These are phyloP conservation scores for Sclerotinia borealis DNA, from an alignment of 2,329 filamentous ascomycete species.

Conservation along the genomic window DNA sequence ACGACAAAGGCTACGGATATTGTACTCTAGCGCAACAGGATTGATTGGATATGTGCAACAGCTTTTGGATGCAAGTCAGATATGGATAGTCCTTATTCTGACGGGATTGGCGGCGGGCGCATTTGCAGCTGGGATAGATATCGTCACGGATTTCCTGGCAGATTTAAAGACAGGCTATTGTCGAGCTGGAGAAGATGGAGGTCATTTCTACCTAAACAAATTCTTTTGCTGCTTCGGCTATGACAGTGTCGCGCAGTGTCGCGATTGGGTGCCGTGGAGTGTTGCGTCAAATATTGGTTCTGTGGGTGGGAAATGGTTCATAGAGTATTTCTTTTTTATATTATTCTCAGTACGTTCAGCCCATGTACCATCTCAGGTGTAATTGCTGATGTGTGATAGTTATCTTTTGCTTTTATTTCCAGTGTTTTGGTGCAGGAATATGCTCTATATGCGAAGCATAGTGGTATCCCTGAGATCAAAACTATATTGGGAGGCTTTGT, in stretches of 20 bases:
- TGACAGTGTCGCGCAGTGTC: constrained; percentile 73
- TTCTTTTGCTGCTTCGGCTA: constrained; percentile 92
- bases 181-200: constrained; percentile 67
- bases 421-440: constrained; percentile 77
- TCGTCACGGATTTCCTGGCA: constrained; percentile 87
- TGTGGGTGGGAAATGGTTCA: constrained; percentile 65
- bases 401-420: constrained; percentile 71
- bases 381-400: constrained; percentile 38
- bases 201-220: constrained; percentile 84
- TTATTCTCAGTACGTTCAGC: constrained; percentile 63
- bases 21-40: constrained; percentile 64
- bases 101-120: constrained; percentile 79
- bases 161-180: constrained; percentile 91
- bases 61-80: constrained; percentile 77
- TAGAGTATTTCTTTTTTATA: constrained; percentile 84
- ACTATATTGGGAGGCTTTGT: constrained; percentile 91
- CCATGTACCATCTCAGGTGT: not conserved
- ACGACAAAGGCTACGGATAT: constrained; percentile 73
- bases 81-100: constrained; percentile 83
- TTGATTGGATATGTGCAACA: constrained; percentile 67
- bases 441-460: constrained; percentile 84
- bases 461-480: constrained; percentile 97
- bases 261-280: constrained; percentile 84
- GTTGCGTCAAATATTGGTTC: constrained; percentile 62
- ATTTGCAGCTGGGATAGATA: constrained; percentile 82